phyloP scores from a whole-genome alignment of 2,329 filamentous ascomycete genomes.

The Zymoseptoria pseudotritici region DNA sequence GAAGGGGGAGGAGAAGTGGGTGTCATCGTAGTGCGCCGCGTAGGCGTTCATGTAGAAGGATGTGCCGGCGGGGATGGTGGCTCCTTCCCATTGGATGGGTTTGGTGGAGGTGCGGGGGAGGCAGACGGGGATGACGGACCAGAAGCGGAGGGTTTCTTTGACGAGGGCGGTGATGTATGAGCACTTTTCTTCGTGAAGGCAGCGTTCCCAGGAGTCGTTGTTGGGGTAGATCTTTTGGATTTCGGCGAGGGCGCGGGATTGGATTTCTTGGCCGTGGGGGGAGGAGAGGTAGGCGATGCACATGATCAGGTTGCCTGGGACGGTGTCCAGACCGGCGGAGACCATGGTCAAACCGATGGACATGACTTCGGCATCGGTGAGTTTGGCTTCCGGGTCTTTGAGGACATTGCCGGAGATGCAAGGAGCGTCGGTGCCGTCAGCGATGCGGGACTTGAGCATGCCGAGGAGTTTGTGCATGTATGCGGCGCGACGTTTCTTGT shows the following conservation, averaged over 20 bases:
- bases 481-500: conserved; percentile 59
- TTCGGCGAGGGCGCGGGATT: conserved; percentile 60
- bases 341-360: conserved; percentile 79
- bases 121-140: conserved; percentile 72
- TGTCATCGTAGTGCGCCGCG: conserved; percentile 63
- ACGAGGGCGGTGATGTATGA: conserved; percentile 70
- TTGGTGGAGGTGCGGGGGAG: conserved; percentile 66
- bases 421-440: conserved; percentile 56
- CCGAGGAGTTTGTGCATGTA: conserved; percentile 55
- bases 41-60: conserved; percentile 78
- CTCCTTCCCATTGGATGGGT: conserved; percentile 61
- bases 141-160: conserved; percentile 72
- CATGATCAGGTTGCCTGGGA: conserved; percentile 73
- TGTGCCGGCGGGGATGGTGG: conserved; percentile 64
- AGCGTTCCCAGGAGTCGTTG: conserved; percentile 68
- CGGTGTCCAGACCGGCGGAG: conserved; percentile 71
- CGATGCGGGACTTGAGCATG: conserved; percentile 55
- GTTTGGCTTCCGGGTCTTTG: conserved; percentile 60
- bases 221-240: conserved; percentile 66
- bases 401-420: conserved; percentile 65
- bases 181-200: conserved; percentile 65
- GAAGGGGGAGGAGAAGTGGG: conserved; percentile 57
- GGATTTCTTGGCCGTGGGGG: conserved; percentile 59
- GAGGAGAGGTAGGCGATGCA: conserved; percentile 69
- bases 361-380: conserved; percentile 67